Evolutionary conservation across 495 filamentous ascomycete species (phyloP).

Genomic region (Penicillium paradoxum): DNA sequence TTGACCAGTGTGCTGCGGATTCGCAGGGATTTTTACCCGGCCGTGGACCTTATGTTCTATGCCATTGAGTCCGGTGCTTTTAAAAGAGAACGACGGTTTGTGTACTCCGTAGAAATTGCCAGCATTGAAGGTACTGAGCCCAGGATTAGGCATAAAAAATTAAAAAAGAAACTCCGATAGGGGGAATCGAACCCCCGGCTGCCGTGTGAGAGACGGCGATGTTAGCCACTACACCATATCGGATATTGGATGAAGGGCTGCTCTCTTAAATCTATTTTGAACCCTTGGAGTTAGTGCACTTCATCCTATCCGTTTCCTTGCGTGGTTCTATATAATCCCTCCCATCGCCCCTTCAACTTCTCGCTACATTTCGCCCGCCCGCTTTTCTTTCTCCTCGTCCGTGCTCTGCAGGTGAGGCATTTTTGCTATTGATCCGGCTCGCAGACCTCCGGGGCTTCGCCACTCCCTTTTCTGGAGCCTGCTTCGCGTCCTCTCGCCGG

Average conservation of each 20-base stretch:
- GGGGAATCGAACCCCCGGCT: conserved; percentile 27
- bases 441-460: background rate
- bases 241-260: conserved; percentile 6
- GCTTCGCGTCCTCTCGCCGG: too few relatives aligned
- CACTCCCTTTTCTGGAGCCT: too few relatives aligned
- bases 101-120: too few relatives aligned
- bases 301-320: background rate
- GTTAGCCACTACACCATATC: conserved; percentile 38
- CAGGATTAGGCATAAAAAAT: too few relatives aligned
- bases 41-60: too few relatives aligned
- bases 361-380: background rate
- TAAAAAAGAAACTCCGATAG: conserved; percentile 17
- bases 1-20: too few relatives aligned
- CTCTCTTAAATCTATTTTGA: too few relatives aligned
- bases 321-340: background rate
- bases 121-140: too few relatives aligned
- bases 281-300: too few relatives aligned
- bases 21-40: too few relatives aligned
- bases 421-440: background rate
- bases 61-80: too few relatives aligned
- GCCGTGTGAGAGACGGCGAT: conserved; percentile 36
- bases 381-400: background rate
- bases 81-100: too few relatives aligned
- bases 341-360: background rate
- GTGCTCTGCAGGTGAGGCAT: background rate